phyloP scores from a whole-genome alignment of 1,139 yeast species.

The Candida freyschussii region DNA sequence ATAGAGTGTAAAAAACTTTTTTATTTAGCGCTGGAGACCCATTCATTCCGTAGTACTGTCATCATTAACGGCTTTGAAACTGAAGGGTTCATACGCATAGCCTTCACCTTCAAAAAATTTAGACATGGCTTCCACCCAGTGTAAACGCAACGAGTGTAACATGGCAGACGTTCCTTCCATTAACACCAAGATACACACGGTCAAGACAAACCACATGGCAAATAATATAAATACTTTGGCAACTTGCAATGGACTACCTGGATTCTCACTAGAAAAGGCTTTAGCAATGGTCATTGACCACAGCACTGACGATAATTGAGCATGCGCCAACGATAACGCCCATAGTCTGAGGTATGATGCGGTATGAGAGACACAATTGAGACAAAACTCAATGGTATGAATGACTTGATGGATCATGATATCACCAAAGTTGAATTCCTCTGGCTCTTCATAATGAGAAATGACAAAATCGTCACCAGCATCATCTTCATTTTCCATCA shows the following conservation, averaged over 20 bases:
- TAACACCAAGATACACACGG: constrained; percentile 66
- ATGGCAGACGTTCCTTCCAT: constrained; percentile 90
- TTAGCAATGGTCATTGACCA: constrained; percentile 82
- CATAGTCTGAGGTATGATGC: constrained; percentile 94
- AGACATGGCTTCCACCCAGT: constrained; percentile 87
- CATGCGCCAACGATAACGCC: constrained; percentile 97
- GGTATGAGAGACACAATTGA: constrained; percentile 96
- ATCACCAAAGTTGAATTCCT: constrained; percentile 69
- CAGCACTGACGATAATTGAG: constrained; percentile 90
- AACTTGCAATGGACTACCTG: constrained; percentile 32
- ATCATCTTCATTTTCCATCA: constrained; percentile 27
- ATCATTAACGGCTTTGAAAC: constrained; percentile 34
- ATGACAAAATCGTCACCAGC: constrained; percentile 25
- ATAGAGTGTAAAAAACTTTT: too few species aligned
- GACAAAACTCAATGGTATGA: constrained; percentile 96
- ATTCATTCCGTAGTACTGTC: constrained; percentile 1
- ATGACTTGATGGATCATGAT: constrained; percentile 96
- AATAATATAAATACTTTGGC: constrained; percentile 41
- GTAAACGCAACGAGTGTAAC: constrained; percentile 79
- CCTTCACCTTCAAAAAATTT: constrained; percentile 85
- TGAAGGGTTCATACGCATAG: constrained; percentile 62
- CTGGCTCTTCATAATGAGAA: constrained; percentile 24
- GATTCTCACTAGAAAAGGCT: constrained; percentile 38
- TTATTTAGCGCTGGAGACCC: neutral
- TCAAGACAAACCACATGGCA: constrained; percentile 74